phyloP scores from a whole-genome alignment of 179 eudicot species.

The Sideroxylon spinosum region DNA sequence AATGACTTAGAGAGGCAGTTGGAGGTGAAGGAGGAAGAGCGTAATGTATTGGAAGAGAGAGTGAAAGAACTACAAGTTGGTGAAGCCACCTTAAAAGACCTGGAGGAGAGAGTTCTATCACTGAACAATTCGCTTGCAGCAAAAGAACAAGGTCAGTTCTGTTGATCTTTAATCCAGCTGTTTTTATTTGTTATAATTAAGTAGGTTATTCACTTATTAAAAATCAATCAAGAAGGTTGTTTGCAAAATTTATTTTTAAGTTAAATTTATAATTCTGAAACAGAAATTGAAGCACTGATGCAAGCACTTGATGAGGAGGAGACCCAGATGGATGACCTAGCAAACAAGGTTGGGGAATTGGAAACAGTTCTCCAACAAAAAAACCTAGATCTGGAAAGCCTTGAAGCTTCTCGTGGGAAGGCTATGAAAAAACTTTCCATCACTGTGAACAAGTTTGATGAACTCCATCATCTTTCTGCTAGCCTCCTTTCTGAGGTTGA shows the following conservation, averaged over 20 bases:
- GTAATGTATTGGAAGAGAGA: slow-evolving; percentile 45
- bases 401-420: slow-evolving; percentile 78
- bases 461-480: slow-evolving; percentile 81
- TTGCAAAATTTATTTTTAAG: neutral
- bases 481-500: slow-evolving; percentile 90
- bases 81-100: slow-evolving; percentile 39
- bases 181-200: slow-evolving; percentile 10
- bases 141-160: slow-evolving; percentile 76
- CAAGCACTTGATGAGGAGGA: slow-evolving; percentile 99
- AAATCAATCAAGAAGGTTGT: neutral
- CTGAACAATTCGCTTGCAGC: slow-evolving; percentile 49
- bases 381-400: slow-evolving; percentile 55
- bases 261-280: slow-evolving; percentile 22
- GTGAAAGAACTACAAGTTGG: slow-evolving; percentile 48
- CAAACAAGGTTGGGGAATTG: slow-evolving; percentile 47
- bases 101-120: slow-evolving; percentile 54
- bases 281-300: slow-evolving; percentile 83
- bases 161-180: neutral
- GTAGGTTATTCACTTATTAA: neutral
- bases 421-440: slow-evolving; percentile 73
- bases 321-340: slow-evolving; percentile 73
- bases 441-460: slow-evolving; percentile 92
- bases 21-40: slow-evolving; percentile 47
- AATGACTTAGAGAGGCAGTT: slow-evolving; percentile 47
- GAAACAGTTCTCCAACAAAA: slow-evolving; percentile 55